Evolutionary conservation across 176 grass and related monocot genomes (phyloP).

Genomic region (Coix lacrymajobi): DNA sequence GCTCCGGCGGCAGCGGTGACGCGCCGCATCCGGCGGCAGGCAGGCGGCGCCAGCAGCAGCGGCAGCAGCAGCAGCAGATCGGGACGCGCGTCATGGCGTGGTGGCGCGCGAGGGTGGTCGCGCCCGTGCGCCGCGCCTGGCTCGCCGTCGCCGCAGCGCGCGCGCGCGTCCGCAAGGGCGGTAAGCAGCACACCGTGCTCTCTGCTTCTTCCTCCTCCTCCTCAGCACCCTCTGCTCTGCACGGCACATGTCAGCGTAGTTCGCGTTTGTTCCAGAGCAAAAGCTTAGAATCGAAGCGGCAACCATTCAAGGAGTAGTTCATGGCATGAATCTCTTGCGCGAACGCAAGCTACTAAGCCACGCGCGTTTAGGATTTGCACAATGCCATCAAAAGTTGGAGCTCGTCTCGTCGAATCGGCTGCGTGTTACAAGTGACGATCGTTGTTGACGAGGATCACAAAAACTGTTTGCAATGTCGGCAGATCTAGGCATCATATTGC

Average conservation of each 20-base stretch:
- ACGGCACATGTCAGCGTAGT: not conserved
- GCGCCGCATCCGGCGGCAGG: not conserved
- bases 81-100: constrained; percentile 74
- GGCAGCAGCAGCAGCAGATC: constrained; percentile 21
- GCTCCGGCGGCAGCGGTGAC: not conserved
- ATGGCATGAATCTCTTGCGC: not conserved
- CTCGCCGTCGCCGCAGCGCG: constrained; percentile 69
- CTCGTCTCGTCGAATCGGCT: not conserved
- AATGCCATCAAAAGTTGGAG: not conserved
- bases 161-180: constrained; percentile 52
- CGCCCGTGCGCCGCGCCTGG: constrained; percentile 74
- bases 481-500: constrained; percentile 11
- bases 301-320: not conserved
- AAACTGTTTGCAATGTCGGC: not conserved
- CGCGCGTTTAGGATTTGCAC: not conserved
- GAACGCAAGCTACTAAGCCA: not conserved
- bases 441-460: too few relatives aligned
- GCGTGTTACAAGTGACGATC: not conserved
- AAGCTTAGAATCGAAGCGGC: not conserved
- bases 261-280: not conserved
- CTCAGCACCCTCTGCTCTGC: not conserved
- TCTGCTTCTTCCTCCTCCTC: not conserved
- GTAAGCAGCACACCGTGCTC: constrained; percentile 32
- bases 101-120: constrained; percentile 70
- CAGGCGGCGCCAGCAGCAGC: not conserved